Evolutionary conservation across 345 rosid species (phyloP).

Genomic region (Gossypium mustelinum): DNA sequence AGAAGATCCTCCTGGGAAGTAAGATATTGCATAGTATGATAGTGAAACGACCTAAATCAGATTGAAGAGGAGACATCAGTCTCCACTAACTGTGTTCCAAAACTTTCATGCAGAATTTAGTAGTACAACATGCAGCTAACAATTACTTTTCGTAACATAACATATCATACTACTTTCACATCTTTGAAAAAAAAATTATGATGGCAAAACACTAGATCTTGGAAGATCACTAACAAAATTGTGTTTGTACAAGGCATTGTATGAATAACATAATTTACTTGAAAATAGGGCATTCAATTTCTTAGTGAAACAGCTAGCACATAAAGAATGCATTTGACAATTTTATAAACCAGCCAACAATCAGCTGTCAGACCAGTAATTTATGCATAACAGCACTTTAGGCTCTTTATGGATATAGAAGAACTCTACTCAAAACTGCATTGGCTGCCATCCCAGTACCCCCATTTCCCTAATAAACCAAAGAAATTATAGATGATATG

Average conservation of each 20-base stretch:
- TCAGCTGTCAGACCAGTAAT: background rate
- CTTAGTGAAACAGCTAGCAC: too few relatives aligned
- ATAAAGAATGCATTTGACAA: too few relatives aligned
- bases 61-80: slow-evolving; percentile 11
- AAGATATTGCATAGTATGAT: slow-evolving; percentile 42
- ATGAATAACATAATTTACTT: too few relatives aligned
- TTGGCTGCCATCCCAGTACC: background rate
- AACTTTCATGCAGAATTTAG: background rate
- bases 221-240: background rate
- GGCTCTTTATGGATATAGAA: background rate
- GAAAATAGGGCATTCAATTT: background rate
- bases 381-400: background rate
- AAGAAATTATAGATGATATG: background rate
- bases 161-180: background rate
- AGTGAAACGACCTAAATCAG: slow-evolving; percentile 36
- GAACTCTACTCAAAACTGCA: background rate
- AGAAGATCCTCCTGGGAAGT: slow-evolving; percentile 50
- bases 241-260: too few relatives aligned
- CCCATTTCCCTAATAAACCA: background rate
- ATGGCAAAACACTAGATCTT: background rate
- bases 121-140: background rate
- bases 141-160: background rate
- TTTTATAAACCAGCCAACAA: background rate
- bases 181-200: background rate
- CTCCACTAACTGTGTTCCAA: background rate